A percentile compares a stretch with the other conserved stretches of the same genome.
These are phyloP conservation scores for Euclidium syriacum DNA, from an alignment of 345 rosid species.

Conservation along the genomic window DNA sequence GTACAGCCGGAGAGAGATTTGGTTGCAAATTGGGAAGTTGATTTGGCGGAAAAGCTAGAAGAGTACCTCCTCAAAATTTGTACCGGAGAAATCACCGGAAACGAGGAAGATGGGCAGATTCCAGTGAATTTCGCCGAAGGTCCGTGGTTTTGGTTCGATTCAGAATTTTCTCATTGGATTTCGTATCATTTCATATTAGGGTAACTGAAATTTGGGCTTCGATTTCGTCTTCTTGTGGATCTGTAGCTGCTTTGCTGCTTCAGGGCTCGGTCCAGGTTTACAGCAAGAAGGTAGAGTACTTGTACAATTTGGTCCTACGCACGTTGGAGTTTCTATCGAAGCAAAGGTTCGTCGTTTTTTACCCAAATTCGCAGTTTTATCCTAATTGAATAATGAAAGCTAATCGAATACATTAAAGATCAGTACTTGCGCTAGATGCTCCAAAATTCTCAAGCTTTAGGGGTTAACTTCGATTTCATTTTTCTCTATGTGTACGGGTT, in stretches of 20 bases:
- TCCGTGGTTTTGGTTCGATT: conserved; percentile 28
- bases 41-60: conserved; percentile 78
- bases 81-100: conserved; percentile 62
- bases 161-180: not conserved
- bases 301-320: conserved; percentile 86
- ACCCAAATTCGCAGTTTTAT: not conserved
- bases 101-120: conserved; percentile 38
- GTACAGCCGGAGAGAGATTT: conserved; percentile 86
- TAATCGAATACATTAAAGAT: not conserved
- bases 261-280: conserved; percentile 98
- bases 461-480: conserved; percentile 2
- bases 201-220: not conserved
- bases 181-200: not conserved
- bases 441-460: conserved; percentile 2
- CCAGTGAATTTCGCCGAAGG: conserved; percentile 92
- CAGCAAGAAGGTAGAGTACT: conserved; percentile 93
- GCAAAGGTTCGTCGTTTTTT: conserved; percentile 48
- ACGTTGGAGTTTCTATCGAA: conserved; percentile 87
- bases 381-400: not conserved
- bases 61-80: conserved; percentile 85
- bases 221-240: conserved; percentile 7
- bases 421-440: not conserved
- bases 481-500: not conserved
- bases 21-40: conserved; percentile 91
- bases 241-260: conserved; percentile 92